phyloP scores from a whole-genome alignment of 208 protist genomes.

The Acanthamoeba royreba region DNA sequence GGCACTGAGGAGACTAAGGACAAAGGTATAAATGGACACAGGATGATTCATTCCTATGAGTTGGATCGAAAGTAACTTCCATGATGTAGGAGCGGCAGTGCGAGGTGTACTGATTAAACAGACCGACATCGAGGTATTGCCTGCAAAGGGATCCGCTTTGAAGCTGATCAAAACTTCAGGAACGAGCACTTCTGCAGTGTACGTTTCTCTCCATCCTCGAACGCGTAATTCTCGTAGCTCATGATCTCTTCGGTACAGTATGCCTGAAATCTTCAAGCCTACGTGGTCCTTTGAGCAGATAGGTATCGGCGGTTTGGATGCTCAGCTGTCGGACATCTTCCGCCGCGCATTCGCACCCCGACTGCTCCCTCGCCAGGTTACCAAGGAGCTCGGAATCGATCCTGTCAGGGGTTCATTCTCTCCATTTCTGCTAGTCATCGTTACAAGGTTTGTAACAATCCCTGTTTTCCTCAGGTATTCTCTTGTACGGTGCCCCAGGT shows the following conservation, averaged over 20 bases:
- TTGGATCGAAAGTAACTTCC: background rate
- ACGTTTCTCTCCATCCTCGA: background rate
- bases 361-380: constrained; percentile 86
- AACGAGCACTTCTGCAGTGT: background rate
- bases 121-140: constrained; percentile 43
- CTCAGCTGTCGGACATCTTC: constrained; percentile 93
- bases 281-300: constrained; percentile 88
- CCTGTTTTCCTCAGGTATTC: constrained; percentile 80
- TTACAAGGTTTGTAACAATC: background rate
- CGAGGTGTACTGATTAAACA: constrained; percentile 43
- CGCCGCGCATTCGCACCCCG: constrained; percentile 94
- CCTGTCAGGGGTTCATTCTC: constrained; percentile 50
- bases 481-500: constrained; percentile 95
- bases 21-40: too few relatives aligned
- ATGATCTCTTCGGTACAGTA: background rate
- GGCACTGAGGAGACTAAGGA: background rate
- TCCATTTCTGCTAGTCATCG: background rate
- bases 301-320: constrained; percentile 90
- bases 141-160: background rate
- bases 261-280: constrained; percentile 71
- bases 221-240: background rate
- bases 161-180: background rate
- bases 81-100: background rate
- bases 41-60: too few relatives aligned
- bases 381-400: constrained; percentile 92